A percentile compares a stretch with the other conserved stretches of the same genome.
These are phyloP conservation scores for Meripilus lineatus DNA, from an alignment of 1,284 basidiomycete species.

Conservation along the genomic window DNA sequence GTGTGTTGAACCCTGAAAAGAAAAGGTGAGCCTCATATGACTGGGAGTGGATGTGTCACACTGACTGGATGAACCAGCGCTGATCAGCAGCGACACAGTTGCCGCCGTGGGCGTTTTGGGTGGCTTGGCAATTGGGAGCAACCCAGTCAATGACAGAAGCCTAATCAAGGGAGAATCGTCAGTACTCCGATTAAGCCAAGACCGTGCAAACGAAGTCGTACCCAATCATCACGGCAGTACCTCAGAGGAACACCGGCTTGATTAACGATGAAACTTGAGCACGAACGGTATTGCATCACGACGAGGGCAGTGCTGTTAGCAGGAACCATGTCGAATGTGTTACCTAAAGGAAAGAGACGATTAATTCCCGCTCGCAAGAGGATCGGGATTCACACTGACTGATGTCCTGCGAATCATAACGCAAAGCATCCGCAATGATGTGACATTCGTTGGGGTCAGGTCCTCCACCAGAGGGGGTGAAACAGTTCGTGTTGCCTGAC, in stretches of 20 bases:
- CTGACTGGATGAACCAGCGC: conserved; percentile 41
- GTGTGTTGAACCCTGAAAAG: conserved; percentile 7
- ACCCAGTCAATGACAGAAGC: conserved; percentile 35
- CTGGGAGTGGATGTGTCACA: conserved; percentile 1
- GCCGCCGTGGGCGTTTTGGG: conserved; percentile 46
- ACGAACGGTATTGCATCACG: conserved; percentile 24
- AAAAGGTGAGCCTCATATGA: not conserved
- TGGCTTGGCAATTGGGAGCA: conserved; percentile 39
- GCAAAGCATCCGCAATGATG: conserved; percentile 43
- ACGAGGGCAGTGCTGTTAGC: conserved; percentile 17
- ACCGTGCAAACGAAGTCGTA: conserved; percentile 8
- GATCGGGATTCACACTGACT: conserved; percentile 23
- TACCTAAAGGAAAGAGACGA: not conserved
- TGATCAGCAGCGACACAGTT: conserved; percentile 41
- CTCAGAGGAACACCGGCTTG: conserved; percentile 19
- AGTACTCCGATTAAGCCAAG: not conserved
- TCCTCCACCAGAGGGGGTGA: conserved; percentile 38
- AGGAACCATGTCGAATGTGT: conserved; percentile 13
- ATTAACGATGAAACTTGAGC: conserved; percentile 25
- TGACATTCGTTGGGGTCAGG: conserved; percentile 42
- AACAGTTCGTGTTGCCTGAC: conserved; percentile 40
- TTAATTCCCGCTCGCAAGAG: not conserved
- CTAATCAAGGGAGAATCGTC: conserved; percentile 17
- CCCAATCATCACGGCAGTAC: conserved; percentile 28
- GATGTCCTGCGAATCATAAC: conserved; percentile 40